These are phyloP conservation scores for Heracleum sosnowskyi DNA, from an alignment of 129 eudicot genomes.

Conservation along the genomic window DNA sequence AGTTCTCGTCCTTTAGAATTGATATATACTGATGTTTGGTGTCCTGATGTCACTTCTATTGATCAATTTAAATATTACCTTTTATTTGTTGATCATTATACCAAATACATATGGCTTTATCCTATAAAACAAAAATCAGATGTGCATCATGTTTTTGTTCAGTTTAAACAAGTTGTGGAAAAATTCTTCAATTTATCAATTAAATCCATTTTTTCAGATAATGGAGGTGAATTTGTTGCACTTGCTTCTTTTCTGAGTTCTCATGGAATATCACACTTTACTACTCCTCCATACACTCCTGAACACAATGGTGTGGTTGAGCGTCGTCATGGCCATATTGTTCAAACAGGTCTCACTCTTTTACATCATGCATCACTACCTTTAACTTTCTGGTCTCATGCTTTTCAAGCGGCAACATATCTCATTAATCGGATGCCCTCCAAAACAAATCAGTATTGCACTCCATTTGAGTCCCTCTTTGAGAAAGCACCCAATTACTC, in stretches of 20 bases:
- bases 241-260: background rate
- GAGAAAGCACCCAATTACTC: background rate
- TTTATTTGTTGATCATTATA: conserved; percentile 2
- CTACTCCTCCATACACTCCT: background rate
- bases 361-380: background rate
- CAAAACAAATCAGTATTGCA: background rate
- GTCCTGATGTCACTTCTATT: background rate
- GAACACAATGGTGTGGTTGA: background rate
- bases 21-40: background rate
- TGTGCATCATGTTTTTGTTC: background rate
- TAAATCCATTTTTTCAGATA: background rate
- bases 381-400: background rate
- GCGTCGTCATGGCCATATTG: background rate
- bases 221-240: background rate
- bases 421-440: background rate
- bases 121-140: background rate
- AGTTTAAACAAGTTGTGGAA: background rate
- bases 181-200: conserved; percentile 5
- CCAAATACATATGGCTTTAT: background rate
- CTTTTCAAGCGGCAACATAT: background rate
- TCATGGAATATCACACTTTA: background rate
- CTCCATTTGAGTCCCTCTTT: background rate
- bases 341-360: background rate
- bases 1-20: background rate
- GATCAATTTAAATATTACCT: background rate